These are phyloP conservation scores for Chloranthus sessilifolius DNA, from an alignment of 164 flowering plant species.

Conservation along the genomic window DNA sequence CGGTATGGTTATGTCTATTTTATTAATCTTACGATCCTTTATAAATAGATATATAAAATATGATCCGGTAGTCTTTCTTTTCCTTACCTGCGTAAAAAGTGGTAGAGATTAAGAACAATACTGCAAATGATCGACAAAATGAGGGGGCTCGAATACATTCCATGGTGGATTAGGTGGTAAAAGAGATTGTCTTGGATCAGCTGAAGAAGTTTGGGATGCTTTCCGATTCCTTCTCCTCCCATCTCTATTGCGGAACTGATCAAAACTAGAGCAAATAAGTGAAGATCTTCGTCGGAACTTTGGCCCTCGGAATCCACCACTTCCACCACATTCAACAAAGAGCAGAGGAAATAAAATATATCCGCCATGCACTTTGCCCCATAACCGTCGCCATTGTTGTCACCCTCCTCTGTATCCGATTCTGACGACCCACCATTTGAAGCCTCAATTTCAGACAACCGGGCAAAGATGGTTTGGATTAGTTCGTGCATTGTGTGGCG, in stretches of 20 bases:
- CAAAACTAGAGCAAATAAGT: slow-evolving; percentile 67
- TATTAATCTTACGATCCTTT: neutral
- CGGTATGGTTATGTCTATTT: neutral
- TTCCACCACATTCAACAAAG: slow-evolving; percentile 61
- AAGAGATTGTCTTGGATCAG: slow-evolving; percentile 76
- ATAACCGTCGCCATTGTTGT: slow-evolving; percentile 31
- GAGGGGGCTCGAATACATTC: slow-evolving; percentile 49
- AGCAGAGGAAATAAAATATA: slow-evolving; percentile 77
- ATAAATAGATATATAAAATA: neutral
- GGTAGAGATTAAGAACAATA: slow-evolving; percentile 65
- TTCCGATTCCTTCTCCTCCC: slow-evolving; percentile 64
- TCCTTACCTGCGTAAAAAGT: slow-evolving; percentile 74
- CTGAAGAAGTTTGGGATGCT: slow-evolving; percentile 66
- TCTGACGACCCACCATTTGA: slow-evolving; percentile 36
- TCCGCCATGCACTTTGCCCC: slow-evolving; percentile 60
- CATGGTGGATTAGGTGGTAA: slow-evolving; percentile 75
- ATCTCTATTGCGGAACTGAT: slow-evolving; percentile 79
- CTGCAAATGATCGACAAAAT: slow-evolving; percentile 85
- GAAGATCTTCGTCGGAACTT: slow-evolving; percentile 64
- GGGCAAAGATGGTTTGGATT: slow-evolving; percentile 46
- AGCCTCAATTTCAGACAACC: slow-evolving; percentile 53
- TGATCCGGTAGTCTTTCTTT: neutral
- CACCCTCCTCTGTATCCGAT: slow-evolving; percentile 45
- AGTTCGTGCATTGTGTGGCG: slow-evolving; percentile 76
- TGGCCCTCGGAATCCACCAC: slow-evolving; percentile 54